Conservation (phyloP, 345 rosid species). For the Pugionium dolabratum region DNA sequence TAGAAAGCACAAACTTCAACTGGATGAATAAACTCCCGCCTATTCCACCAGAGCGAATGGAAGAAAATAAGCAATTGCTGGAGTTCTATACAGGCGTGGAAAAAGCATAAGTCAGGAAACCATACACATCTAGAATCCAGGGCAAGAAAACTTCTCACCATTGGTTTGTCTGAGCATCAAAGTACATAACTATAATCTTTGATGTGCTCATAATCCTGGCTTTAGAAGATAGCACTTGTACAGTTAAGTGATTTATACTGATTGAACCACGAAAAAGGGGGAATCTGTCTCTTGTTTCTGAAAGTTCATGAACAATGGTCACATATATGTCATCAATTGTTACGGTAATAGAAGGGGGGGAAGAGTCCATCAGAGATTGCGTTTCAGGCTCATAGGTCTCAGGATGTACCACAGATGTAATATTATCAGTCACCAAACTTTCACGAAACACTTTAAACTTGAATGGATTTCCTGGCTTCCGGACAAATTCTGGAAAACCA, state of each 20-base stretch:
- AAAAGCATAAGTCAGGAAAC: constrained; percentile 23
- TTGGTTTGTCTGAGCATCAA: constrained; percentile 66
- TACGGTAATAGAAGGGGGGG: constrained; percentile 57
- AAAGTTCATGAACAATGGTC: constrained; percentile 78
- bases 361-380: constrained; percentile 46
- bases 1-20: constrained; percentile 66
- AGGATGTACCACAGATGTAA: constrained; percentile 37
- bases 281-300: constrained; percentile 61
- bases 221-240: constrained; percentile 66
- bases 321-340: constrained; percentile 54
- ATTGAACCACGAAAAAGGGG: constrained; percentile 69
- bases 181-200: constrained; percentile 52
- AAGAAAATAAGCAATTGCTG: constrained; percentile 23
- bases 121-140: constrained; percentile 21
- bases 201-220: constrained; percentile 62
- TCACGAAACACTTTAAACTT: constrained; percentile 75
- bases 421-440: constrained; percentile 37
- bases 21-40: constrained; percentile 77
- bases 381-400: constrained; percentile 41
- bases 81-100: constrained; percentile 15
- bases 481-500: constrained; percentile 80
- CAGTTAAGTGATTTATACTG: constrained; percentile 47
- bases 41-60: constrained; percentile 37
- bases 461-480: constrained; percentile 90
- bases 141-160: constrained; percentile 55